A percentile compares a stretch with the other conserved stretches of the same genome.
Conservation (phyloP, 257 asterid species). For the Ocimum tenuiflorum region DNA sequence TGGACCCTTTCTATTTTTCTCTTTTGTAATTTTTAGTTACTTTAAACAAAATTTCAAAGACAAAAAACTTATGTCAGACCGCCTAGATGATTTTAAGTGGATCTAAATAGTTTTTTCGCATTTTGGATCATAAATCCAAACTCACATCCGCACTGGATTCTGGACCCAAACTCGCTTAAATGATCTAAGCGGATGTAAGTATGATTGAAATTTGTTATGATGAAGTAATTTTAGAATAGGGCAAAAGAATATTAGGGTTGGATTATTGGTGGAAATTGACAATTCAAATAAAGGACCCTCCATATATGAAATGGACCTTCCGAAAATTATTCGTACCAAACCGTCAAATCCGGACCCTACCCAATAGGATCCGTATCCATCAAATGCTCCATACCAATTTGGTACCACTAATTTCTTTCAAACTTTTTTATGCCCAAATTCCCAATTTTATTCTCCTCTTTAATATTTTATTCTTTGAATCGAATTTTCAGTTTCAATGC, state of each 20-base stretch:
- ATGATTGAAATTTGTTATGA: too few species aligned
- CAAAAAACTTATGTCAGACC: too few species aligned
- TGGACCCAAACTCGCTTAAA: too few species aligned
- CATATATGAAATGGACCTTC: constrained; percentile 25
- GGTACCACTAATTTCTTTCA: constrained; percentile 15
- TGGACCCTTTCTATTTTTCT: too few species aligned
- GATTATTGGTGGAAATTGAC: constrained; percentile 25
- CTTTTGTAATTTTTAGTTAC: too few species aligned
- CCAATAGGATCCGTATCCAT: constrained; percentile 18
- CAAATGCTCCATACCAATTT: constrained; percentile 18
- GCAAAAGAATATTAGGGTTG: constrained; percentile 12
- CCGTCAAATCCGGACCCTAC: constrained; percentile 27
- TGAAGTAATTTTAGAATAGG: not conserved
- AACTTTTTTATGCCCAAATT: not conserved
- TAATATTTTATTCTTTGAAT: constrained; percentile 14
- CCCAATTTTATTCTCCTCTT: constrained; percentile 8
- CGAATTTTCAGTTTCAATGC: constrained; percentile 13
- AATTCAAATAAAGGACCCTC: constrained; percentile 15
- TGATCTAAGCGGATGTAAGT: too few species aligned
- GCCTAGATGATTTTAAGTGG: too few species aligned
- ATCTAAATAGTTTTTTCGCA: too few species aligned
- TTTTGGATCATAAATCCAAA: too few species aligned
- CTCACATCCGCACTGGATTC: too few species aligned
- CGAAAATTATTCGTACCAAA: constrained; percentile 23
- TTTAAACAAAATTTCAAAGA: too few species aligned